Evolutionary conservation across 2,329 filamentous ascomycete genomes (phyloP), one percentile per base, ranked within the genome.

Genomic region (Septoria linicola): DNA sequence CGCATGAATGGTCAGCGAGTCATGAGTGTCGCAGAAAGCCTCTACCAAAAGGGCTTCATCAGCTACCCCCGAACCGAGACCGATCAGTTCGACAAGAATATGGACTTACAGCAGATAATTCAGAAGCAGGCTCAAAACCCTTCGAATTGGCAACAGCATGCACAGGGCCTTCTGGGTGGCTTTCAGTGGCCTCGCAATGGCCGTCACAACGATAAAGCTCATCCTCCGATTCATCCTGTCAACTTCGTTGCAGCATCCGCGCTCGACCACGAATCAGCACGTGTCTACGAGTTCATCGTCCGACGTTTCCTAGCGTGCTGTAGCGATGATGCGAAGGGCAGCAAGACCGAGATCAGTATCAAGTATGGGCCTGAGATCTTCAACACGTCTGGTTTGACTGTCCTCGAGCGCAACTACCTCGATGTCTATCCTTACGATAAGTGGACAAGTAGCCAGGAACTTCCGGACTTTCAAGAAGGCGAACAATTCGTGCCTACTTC

Each of bases 21-120:
- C 37, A 96, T 99, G 91, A 85, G 80, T 41, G 77, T 80, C 19
- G 93, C 93, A 3, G 93, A 99, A 70, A 76, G 77, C 4, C 80
- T 99, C 2, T 99, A 99, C 74, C 91, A 90, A 41, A 90, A 87
- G 69, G 93, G 93, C 0, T 97, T 91, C 72, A 96, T 99, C 71
- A 96, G 91, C 70, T 99, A 99, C 70, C 93, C 93, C 1, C 84
- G 93, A 70, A 99, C 93, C 0, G 93, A 99, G 70, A 99, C 93
- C 0, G 93, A 99, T 69, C 87, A 92, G 25, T 99, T 97, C 65
- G 91, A 96, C 64, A 83, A 82, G 63, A 92, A 81, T 3, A 96
- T 97, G 75, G 85, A 97, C 66, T 77, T 99, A 16, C 82, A 81
- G 56, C 80, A 79, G 17, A 75, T 99, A 7, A 80, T 96, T 14